phyloP scores from a whole-genome alignment of 208 protist species.

The Borovskyia barvae region DNA sequence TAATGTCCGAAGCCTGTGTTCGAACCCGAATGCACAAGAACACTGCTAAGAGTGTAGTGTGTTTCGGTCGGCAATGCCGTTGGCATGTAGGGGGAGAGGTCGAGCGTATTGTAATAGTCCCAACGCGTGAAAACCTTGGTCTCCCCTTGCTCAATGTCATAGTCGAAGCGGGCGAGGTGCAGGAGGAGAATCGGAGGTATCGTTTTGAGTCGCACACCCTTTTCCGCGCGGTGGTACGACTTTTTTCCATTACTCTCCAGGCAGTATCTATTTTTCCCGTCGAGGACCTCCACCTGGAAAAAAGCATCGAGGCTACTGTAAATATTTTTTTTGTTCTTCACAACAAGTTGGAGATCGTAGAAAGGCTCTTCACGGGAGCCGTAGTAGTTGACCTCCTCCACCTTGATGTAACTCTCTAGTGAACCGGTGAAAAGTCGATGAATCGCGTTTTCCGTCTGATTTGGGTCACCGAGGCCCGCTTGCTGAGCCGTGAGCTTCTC shows the following conservation, averaged over 20 bases:
- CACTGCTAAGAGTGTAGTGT: conserved; percentile 86
- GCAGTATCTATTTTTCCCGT: conserved; percentile 93
- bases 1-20: conserved; percentile 89
- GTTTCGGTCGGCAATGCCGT: conserved; percentile 48
- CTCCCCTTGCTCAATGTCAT: conserved; percentile 74
- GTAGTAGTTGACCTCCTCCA: conserved; percentile 84
- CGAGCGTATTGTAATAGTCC: conserved; percentile 83
- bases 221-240: conserved; percentile 82
- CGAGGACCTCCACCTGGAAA: conserved; percentile 88
- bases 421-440: conserved; percentile 70
- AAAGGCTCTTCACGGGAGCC: conserved; percentile 80
- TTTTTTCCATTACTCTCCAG: conserved; percentile 78
- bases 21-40: conserved; percentile 88
- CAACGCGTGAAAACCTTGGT: conserved; percentile 88
- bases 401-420: conserved; percentile 81
- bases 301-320: conserved; percentile 86
- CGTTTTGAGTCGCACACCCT: conserved; percentile 77
- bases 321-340: conserved; percentile 85
- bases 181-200: conserved; percentile 88
- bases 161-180: conserved; percentile 91
- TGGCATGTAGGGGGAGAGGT: conserved; percentile 87
- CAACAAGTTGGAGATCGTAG: conserved; percentile 90
- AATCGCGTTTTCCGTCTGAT: conserved; percentile 62
- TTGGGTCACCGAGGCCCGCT: not conserved
- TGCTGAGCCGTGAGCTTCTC: conserved; percentile 58